These are phyloP conservation scores for Lipomyces anomalus DNA, from an alignment of 805 yeast genomes.

Conservation along the genomic window DNA sequence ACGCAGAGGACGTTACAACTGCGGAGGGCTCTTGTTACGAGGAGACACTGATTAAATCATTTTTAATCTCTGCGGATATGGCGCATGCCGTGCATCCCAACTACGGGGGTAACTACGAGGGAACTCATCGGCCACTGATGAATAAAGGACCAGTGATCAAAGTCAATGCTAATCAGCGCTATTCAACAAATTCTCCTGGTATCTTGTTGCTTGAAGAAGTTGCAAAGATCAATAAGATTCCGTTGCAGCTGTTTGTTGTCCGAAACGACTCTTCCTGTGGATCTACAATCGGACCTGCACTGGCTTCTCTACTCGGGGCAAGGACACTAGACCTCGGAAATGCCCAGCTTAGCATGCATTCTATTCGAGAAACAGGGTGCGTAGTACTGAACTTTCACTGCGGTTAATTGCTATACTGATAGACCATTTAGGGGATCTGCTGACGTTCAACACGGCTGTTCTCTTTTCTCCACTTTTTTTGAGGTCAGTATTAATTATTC, in stretches of 20 bases:
- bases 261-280: conserved; percentile 94
- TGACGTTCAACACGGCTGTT: conserved; percentile 66
- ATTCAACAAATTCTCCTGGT: conserved; percentile 90
- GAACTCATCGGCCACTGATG: conserved; percentile 68
- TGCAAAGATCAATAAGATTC: conserved; percentile 65
- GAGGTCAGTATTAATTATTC: too few species aligned
- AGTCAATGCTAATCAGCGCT: conserved; percentile 90
- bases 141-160: conserved; percentile 92
- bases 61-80: conserved; percentile 87
- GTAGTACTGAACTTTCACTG: too few species aligned
- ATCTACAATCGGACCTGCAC: conserved; percentile 91
- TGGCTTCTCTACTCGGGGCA: conserved; percentile 56
- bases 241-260: conserved; percentile 87
- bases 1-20: conserved; percentile 2
- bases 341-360: conserved; percentile 80
- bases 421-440: conserved; percentile 70
- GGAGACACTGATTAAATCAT: conserved; percentile 50
- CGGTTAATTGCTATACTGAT: too few species aligned
- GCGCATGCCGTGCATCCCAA: conserved; percentile 98
- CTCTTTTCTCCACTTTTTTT: conserved; percentile 64
- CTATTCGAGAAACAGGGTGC: conserved; percentile 74
- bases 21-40: conserved; percentile 7
- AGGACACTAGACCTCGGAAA: conserved; percentile 62
- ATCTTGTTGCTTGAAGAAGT: conserved; percentile 66
- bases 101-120: conserved; percentile 69